Conservation (phyloP, 257 asterid genomes). For the Linderniella brevidens region DNA sequence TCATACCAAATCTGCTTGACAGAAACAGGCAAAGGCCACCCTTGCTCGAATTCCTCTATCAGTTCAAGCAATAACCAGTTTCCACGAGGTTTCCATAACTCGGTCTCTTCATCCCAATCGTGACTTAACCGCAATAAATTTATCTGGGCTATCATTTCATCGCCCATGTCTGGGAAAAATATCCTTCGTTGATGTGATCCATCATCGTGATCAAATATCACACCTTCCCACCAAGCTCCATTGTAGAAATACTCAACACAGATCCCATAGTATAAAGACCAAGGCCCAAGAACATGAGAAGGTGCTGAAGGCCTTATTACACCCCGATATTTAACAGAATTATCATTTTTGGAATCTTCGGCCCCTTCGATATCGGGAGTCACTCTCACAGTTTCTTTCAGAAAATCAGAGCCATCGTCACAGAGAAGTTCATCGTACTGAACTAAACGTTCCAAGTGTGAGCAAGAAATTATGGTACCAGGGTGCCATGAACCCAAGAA, state of each 20-base stretch:
- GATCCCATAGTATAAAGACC: conserved; percentile 41
- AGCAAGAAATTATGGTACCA: conserved; percentile 19
- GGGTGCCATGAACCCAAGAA: conserved; percentile 55
- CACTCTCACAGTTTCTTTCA: conserved; percentile 33
- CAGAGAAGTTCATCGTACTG: conserved; percentile 34
- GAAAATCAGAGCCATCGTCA: conserved; percentile 25
- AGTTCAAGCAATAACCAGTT: conserved; percentile 57
- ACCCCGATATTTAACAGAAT: conserved; percentile 23
- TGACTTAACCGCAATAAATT: conserved; percentile 31
- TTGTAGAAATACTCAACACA: conserved; percentile 41
- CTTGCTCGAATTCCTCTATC: conserved; percentile 36
- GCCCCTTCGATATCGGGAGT: conserved; percentile 40
- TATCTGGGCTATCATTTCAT: conserved; percentile 35
- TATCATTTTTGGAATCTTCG: conserved; percentile 1
- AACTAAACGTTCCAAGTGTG: conserved; percentile 23
- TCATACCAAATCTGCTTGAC: conserved; percentile 90
- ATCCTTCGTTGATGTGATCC: conserved; percentile 33
- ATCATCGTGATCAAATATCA: conserved; percentile 48
- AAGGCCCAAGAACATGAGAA: conserved; percentile 8
- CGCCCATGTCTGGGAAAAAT: conserved; percentile 86
- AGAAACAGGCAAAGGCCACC: conserved; percentile 43
- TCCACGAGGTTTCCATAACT: conserved; percentile 53
- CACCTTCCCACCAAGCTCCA: conserved; percentile 99
- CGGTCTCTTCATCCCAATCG: conserved; percentile 74
- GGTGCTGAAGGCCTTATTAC: conserved; percentile 60